Conservation (phyloP, 306 rosid genomes). For the Calophaca sinica region DNA sequence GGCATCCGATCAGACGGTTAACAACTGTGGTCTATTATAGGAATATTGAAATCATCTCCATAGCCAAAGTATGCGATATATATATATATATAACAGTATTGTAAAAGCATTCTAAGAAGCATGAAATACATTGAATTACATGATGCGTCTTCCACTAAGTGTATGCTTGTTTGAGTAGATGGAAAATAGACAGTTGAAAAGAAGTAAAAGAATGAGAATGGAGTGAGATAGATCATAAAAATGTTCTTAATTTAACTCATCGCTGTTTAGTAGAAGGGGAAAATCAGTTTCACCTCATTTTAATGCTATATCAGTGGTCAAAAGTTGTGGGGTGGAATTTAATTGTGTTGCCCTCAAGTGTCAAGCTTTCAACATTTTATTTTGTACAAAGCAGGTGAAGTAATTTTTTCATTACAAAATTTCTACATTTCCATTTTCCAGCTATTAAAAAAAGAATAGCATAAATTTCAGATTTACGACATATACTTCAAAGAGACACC, state of each 20-base stretch:
- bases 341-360: too few relatives aligned
- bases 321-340: background rate
- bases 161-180: too few relatives aligned
- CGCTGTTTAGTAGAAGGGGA: background rate
- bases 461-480: background rate
- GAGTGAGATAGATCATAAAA: background rate
- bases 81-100: too few relatives aligned
- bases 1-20: too few relatives aligned
- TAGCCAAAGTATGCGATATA: too few relatives aligned
- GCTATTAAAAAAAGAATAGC: background rate
- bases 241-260: background rate
- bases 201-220: conserved; percentile 13
- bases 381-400: conserved; percentile 1
- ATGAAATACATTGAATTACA: too few relatives aligned
- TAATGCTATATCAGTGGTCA: background rate
- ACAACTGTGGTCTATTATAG: too few relatives aligned
- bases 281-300: background rate
- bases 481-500: conserved; percentile 27
- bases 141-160: too few relatives aligned
- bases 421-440: background rate
- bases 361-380: too few relatives aligned
- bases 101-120: too few relatives aligned
- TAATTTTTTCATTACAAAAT: conserved; percentile 22
- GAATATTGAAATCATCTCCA: too few relatives aligned
- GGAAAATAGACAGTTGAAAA: background rate